Conservation (phyloP, 2,329 filamentous ascomycete genomes). For the Colletotrichum australisinense region DNA sequence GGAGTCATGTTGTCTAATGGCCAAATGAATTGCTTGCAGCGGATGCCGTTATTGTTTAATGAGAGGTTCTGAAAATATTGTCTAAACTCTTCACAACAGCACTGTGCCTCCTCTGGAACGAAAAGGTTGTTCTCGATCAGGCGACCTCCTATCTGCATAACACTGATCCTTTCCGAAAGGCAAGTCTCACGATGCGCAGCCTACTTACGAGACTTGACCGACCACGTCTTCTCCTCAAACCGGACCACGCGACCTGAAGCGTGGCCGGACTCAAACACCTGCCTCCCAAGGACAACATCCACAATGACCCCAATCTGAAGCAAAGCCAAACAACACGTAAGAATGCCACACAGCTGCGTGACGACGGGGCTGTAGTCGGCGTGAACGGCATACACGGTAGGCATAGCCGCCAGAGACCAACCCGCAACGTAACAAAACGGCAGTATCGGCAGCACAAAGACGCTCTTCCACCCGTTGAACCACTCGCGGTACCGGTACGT, state of each 20-base stretch:
- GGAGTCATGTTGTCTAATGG: not conserved
- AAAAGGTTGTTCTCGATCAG: not conserved
- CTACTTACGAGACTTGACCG: not conserved
- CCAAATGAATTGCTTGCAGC: not conserved
- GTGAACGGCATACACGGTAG: constrained; percentile 9
- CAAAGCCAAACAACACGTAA: constrained; percentile 7
- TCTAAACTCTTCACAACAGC: not conserved
- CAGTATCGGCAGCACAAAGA: not conserved
- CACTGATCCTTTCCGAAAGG: not conserved
- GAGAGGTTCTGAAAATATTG: not conserved
- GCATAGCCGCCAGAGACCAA: not conserved
- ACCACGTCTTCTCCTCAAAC: not conserved
- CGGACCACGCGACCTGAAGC: not conserved
- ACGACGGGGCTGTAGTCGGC: not conserved
- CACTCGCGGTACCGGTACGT: constrained; percentile 9
- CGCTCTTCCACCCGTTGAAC: constrained; percentile 12
- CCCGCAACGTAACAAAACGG: constrained; percentile 2
- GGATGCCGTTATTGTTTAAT: not conserved
- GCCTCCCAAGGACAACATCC: not conserved
- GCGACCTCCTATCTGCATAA: not conserved
- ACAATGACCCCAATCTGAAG: constrained; percentile 1
- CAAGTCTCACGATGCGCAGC: not conserved
- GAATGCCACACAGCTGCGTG: not conserved
- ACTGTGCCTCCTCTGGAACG: not conserved
- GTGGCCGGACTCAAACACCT: not conserved